Base-by-base conservation (phyloP, 352 stramenopile genomes). In the Globisporangium acanthophoron region DNA sequence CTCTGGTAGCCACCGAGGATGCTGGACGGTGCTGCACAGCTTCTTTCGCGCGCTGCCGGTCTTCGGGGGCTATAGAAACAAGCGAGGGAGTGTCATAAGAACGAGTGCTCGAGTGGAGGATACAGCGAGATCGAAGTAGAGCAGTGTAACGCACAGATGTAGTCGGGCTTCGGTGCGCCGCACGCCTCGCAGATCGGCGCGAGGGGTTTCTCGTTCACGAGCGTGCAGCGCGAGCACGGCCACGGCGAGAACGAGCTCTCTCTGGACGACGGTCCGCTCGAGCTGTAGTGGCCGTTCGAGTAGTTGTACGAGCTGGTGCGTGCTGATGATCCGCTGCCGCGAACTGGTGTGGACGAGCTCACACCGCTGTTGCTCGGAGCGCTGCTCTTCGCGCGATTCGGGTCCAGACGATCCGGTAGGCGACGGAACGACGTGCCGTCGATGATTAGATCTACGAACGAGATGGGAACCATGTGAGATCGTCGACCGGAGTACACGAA, bases 361-460 rank as follows among this genome's bases (percentile, higher is more conserved):
- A 61, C 76, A 41, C 31, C 59, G 29, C 48, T 72, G 70, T 52
- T 60, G 18, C 57, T 41, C 8, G 41, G 20, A n/a, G 39, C 12
- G 4, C 43, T 51, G 35, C 44, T 58, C 37, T 70, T 67, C 20
- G 72, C 53, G 44, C 68, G 67, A 33, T 69, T 73, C 11, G 74
- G 62, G 37, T 87, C 67, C 54, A 92, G 61, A 27, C 82, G 73
- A 9, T 92, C 78, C 0, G 83, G 83, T 16, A 92, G 62, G 0
- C 83, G 83, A 20, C 83, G 80, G 70, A 92, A 92, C 9, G 83
- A 92, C 39, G 90, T 75, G 21, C 75, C 73, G 39, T 92, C 83
- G 39, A 92, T 83, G 65, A 90, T 90, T 56, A 92, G 67, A 55
- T 92, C 83, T 92, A 56, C 0, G 46, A 35, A 37, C 24, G 46